Evolutionary conservation across 768 basidiomycete species (phyloP).

Genomic region (Saitozyma sp.): DNA sequence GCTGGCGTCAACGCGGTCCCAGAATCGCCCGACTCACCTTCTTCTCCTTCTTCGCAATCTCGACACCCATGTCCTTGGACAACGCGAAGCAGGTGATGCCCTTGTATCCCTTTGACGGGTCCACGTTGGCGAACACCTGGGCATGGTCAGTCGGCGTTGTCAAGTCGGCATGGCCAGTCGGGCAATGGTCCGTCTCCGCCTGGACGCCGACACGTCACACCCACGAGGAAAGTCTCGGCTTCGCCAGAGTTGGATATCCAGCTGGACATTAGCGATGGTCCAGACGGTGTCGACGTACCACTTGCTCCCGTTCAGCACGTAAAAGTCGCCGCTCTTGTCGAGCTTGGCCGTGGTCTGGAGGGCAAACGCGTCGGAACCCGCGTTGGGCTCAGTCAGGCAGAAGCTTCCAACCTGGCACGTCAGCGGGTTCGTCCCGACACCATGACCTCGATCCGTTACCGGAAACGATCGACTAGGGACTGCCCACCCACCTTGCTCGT

Average conservation of each 20-base stretch:
- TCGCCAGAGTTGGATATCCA: conserved; percentile 97
- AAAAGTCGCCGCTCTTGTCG: conserved; percentile 69
- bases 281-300: conserved; percentile 57
- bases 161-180: no score
- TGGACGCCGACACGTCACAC: conserved; percentile 1
- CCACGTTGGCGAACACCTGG: conserved; percentile 93
- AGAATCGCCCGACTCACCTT: conserved; percentile 56
- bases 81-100: conserved; percentile 98
- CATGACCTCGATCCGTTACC: no score
- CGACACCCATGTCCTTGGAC: conserved; percentile 92
- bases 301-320: conserved; percentile 92
- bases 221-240: conserved; percentile 65
- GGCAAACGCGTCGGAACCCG: conserved; percentile 96
- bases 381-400: conserved; percentile 86
- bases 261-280: conserved; percentile 21
- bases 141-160: not conserved
- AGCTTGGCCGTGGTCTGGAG: conserved; percentile 88
- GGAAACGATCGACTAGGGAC: not conserved
- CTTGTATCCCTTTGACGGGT: conserved; percentile 94
- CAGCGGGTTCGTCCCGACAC: no score
- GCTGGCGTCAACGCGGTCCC: conserved; percentile 42
- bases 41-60: conserved; percentile 98
- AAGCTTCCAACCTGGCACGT: conserved; percentile 83
- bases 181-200: not conserved
- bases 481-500: conserved; percentile 64